Evolutionary conservation across 2,329 filamentous ascomycete genomes (phyloP).

Genomic region (Fusarium abutilonis): DNA sequence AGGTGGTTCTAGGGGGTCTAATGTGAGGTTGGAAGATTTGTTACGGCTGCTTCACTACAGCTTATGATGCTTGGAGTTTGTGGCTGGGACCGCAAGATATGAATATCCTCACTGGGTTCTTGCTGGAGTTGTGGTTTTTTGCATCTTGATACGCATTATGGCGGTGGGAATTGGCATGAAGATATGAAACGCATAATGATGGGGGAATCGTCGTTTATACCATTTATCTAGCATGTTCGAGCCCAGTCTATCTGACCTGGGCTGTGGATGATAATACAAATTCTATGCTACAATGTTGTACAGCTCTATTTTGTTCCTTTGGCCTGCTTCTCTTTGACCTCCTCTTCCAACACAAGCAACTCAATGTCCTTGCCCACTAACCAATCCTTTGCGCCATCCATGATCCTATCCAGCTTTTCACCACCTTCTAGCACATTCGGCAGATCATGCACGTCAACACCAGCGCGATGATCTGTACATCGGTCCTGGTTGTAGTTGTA

Average conservation of each 20-base stretch:
- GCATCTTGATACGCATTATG: constrained; percentile 12
- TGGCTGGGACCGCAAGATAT: constrained; percentile 29
- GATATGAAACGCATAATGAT: constrained; percentile 27
- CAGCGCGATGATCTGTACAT: constrained; percentile 89
- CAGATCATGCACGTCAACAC: constrained; percentile 80
- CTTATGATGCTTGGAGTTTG: constrained; percentile 34
- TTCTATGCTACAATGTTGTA: constrained; percentile 16
- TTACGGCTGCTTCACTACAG: background rate
- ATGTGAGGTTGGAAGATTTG: constrained; percentile 60
- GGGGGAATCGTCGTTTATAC: constrained; percentile 17
- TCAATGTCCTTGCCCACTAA: constrained; percentile 79
- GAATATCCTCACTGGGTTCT: constrained; percentile 36
- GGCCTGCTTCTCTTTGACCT: constrained; percentile 47
- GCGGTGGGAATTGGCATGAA: constrained; percentile 7
- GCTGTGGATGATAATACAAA: constrained; percentile 34
- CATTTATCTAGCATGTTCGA: constrained; percentile 5
- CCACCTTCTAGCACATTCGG: constrained; percentile 81
- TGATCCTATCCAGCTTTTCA: constrained; percentile 75
- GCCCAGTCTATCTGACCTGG: constrained; percentile 23
- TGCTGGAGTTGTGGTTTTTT: constrained; percentile 35
- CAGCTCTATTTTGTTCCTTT: constrained; percentile 20
- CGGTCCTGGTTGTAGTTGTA: constrained; percentile 83
- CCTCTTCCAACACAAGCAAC: constrained; percentile 72
- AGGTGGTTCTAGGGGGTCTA: constrained; percentile 87
- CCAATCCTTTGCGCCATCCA: constrained; percentile 82